Evolutionary conservation across 768 basidiomycete genomes (phyloP), one percentile per base, ranked within the genome.

Genomic region (Leucocoprinus birnbaumii): DNA sequence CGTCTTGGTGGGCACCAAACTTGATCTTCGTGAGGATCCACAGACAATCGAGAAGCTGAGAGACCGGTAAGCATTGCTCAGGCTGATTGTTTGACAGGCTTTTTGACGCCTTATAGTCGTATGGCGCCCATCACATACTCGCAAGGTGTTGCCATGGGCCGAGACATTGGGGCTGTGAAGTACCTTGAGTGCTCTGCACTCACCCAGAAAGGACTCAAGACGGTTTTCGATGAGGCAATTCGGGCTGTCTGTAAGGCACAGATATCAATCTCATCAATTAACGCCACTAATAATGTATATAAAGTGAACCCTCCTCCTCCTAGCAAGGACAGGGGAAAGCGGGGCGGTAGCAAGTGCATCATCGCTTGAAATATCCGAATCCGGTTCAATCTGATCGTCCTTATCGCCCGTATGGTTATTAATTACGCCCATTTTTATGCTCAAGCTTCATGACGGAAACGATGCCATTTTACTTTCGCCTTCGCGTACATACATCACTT

Each of bases 171-270:
- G 22, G 97, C 96, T 31, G 92, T 98, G 61, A 95, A 95, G 73
- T 97, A 97, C 66, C 75, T 97, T 55, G 94, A 97, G 71, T 97
- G 94, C 71, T 96, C 94, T 25, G 94, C 95, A 31, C 76, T 96
- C 65, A 98, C 96, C 45, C 97, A 98, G 79, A 97, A 98, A 74
- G 96, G 96, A 14, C 76, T 99, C 67, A 99, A 99, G 84, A 95
- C 89, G 56, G 97, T 99, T 42, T 99, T 99, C 68, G 97, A 98
- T 70, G 97, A 98, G 73, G 97, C 97, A 41, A 98, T 99, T 65
- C 85, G 97, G 52, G 93, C 94, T 53, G 96, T 98, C 63, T 76
- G 91, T 94, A 70, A 83, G 91, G 87, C 51, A 19, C 18, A 19
- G 45, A 11, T 19, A n/a, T 18, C 3, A 38, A 55, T 55, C 42